Conservation (phyloP, 306 rosid genomes). For the Corylus americana region DNA sequence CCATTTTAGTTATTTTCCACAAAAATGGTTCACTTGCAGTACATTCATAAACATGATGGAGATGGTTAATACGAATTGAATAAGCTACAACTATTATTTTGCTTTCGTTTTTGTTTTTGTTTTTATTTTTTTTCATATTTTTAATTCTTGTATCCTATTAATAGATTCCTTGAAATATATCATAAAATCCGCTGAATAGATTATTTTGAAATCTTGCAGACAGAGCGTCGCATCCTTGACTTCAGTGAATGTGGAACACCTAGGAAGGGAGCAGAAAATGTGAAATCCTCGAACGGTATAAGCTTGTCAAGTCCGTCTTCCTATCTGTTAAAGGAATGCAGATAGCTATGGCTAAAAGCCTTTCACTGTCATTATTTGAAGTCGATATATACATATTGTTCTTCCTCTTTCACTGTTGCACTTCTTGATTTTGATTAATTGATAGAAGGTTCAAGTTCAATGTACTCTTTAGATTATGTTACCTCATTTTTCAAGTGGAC, state of each 20-base stretch:
- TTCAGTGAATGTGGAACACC: slow-evolving; percentile 94
- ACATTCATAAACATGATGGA: neutral
- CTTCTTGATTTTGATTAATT: slow-evolving; percentile 21
- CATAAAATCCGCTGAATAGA: neutral
- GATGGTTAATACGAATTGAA: neutral
- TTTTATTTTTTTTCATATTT: too few relatives aligned
- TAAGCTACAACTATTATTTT: too few relatives aligned
- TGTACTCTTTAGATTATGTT: neutral
- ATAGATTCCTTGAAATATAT: neutral
- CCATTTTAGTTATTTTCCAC: neutral
- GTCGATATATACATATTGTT: slow-evolving; percentile 20
- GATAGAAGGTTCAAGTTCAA: slow-evolving; percentile 4
- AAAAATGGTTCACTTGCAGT: neutral
- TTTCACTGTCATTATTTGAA: slow-evolving; percentile 8
- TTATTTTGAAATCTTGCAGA: slow-evolving; percentile 38
- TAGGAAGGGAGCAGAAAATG: slow-evolving; percentile 49
- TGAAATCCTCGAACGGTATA: slow-evolving; percentile 48
- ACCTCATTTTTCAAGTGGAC: neutral
- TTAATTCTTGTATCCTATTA: too few relatives aligned
- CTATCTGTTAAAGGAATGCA: slow-evolving; percentile 74
- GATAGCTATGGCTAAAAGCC: slow-evolving; percentile 41
- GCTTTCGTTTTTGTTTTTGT: too few relatives aligned
- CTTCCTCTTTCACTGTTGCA: slow-evolving; percentile 7
- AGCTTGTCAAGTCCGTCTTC: slow-evolving; percentile 71
- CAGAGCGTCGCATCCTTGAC: slow-evolving; percentile 83